These are phyloP conservation scores for Penicillium italicum DNA, from an alignment of 2,329 filamentous ascomycete species.

Conservation along the genomic window DNA sequence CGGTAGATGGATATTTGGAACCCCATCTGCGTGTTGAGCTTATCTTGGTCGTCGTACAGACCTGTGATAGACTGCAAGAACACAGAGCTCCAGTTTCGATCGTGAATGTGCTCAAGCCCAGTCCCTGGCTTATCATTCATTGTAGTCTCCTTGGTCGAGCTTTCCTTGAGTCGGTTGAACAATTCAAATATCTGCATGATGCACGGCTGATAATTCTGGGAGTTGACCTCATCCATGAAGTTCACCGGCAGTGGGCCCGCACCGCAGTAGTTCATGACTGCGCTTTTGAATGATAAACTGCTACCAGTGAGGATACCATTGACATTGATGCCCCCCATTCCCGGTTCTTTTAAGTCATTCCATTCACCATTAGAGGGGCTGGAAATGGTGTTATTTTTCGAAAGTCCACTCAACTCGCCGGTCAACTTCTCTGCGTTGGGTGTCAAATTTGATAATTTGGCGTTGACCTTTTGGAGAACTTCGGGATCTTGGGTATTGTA, in stretches of 20 bases:
- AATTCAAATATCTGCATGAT: constrained; percentile 32
- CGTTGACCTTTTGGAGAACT: constrained; percentile 16
- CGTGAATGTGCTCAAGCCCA: constrained; percentile 13
- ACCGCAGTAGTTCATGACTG: constrained; percentile 32
- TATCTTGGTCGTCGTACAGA: constrained; percentile 27
- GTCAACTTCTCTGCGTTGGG: constrained; percentile 31
- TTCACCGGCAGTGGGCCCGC: constrained; percentile 29
- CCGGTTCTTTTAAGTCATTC: constrained; percentile 21
- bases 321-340: constrained; percentile 32
- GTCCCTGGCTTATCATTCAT: background rate
- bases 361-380: constrained; percentile 13
- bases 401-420: constrained; percentile 24
- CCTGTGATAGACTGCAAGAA: constrained; percentile 35
- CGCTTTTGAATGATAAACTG: constrained; percentile 33
- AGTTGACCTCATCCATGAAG: constrained; percentile 29
- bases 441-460: constrained; percentile 25
- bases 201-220: constrained; percentile 33
- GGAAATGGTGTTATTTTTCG: background rate
- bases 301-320: constrained; percentile 30
- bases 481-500: constrained; percentile 16
- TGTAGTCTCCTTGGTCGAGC: background rate
- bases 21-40: constrained; percentile 35
- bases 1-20: constrained; percentile 32
- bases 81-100: constrained; percentile 30
- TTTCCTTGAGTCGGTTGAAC: constrained; percentile 28